A percentile compares a stretch with the other conserved stretches of the same genome.
Conservation (phyloP, 306 rosid genomes). For the Casuarina cunninghamiana region DNA sequence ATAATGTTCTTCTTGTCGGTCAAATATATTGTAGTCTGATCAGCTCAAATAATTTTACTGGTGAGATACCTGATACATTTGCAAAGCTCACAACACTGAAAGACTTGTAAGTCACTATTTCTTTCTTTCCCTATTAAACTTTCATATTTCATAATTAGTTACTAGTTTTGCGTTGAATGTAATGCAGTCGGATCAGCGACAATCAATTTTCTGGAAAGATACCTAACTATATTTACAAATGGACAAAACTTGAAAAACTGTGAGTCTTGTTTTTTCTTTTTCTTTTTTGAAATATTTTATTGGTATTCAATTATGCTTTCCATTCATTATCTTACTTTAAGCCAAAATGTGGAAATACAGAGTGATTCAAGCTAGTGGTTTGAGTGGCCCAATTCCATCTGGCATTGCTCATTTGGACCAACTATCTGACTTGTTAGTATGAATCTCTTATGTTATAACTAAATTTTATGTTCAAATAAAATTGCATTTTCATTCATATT, state of each 20-base stretch:
- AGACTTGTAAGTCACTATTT: slow-evolving; percentile 19
- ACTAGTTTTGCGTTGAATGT: not conserved
- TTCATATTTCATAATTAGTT: not conserved
- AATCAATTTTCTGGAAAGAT: slow-evolving; percentile 56
- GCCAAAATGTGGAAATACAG: slow-evolving; percentile 33
- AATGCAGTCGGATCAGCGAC: slow-evolving; percentile 62
- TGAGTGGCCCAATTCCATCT: slow-evolving; percentile 75
- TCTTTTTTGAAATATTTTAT: not conserved
- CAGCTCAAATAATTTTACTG: slow-evolving; percentile 33
- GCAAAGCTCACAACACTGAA: slow-evolving; percentile 23
- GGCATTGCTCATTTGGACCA: slow-evolving; percentile 40
- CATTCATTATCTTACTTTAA: slow-evolving; percentile 12
- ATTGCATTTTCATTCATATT: not conserved
- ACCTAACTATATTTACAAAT: slow-evolving; percentile 57
- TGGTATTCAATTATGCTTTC: not conserved
- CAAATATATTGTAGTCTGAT: not conserved
- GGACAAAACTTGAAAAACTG: slow-evolving; percentile 54
- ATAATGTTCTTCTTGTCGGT: not conserved
- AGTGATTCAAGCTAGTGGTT: slow-evolving; percentile 64
- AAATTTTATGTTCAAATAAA: not conserved
- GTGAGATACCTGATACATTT: slow-evolving; percentile 40
- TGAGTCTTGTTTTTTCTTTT: slow-evolving; percentile 21
- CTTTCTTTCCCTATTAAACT: no score
- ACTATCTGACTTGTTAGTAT: slow-evolving; percentile 58
- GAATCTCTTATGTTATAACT: not conserved